Conservation (phyloP, 2,329 filamentous ascomycete genomes). For the Neurospora crassa region DNA sequence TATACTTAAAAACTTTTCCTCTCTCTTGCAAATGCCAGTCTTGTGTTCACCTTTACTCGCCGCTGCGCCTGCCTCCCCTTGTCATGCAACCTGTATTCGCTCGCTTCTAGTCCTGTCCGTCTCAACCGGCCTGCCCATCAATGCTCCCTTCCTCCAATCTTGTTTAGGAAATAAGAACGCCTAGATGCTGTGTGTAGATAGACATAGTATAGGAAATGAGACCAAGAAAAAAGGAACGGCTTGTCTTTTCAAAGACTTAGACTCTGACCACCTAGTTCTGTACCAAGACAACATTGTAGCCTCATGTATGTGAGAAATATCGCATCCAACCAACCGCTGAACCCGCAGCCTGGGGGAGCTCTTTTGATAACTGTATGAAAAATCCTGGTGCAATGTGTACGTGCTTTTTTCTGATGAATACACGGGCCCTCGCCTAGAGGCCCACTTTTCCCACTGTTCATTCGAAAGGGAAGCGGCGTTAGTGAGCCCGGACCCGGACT, state of each 20-base stretch:
- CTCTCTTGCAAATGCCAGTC: neutral
- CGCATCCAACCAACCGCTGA: neutral
- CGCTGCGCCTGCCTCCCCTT: neutral
- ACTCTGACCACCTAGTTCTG: neutral
- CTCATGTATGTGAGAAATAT: neutral
- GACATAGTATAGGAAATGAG: neutral
- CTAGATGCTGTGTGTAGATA: neutral
- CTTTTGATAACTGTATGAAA: neutral
- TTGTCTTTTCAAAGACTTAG: neutral
- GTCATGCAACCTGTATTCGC: neutral
- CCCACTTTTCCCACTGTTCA: conserved; percentile 23
- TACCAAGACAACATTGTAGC: neutral
- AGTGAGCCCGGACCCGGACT: conserved; percentile 18
- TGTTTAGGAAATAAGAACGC: neutral
- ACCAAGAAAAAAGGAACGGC: neutral
- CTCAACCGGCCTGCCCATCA: neutral
- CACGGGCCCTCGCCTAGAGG: conserved; percentile 13
- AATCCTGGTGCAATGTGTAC: neutral
- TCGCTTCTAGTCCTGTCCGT: neutral
- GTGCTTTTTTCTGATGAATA: neutral
- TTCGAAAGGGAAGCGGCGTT: conserved; percentile 20
- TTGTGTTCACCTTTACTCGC: neutral
- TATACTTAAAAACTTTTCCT: neutral
- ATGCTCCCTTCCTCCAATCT: neutral
- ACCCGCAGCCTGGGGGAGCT: neutral